Evolutionary conservation across 106 monocot genomes (phyloP), one percentile per base, ranked within the genome.

Genomic region (Acorus gramineus): DNA sequence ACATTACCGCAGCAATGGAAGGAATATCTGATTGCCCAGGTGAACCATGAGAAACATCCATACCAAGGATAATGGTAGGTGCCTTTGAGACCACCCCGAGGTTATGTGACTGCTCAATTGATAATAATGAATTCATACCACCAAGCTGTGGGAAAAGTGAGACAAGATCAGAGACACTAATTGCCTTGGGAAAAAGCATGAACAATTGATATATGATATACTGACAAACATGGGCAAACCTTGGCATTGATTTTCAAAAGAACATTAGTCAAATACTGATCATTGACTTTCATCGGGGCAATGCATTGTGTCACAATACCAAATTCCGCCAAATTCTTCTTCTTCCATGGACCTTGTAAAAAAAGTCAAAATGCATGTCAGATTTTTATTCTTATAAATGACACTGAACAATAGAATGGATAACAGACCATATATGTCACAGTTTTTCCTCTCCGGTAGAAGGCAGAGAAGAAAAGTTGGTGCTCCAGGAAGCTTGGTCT

Each of bases 181-280:
- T n/a, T n/a, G n/a, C n/a, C n/a, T 43, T 14, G 42, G 28, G 3
- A 50, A 8, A 14, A 56, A 2, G 44, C n/a, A 46, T 7, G 50
- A 8, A 48, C 50, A 51, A 12, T 11, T 14, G 11, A 3, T 49
- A 10, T 63, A 14, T 9, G 53, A 46, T n/a, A 50, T 7, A 10
- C 7, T 10, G 7, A 1, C 28, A 28, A 28, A 28, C 28, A 28
- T 1, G 7, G 50, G 2, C 60, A 66, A 11, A 83, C 98, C 79
- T 99, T 96, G 2, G 86, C 90, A 75, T 96, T 96, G 47, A 96
- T 96, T 67, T 96, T 96, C 5, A 96, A 51, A 3, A 96, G 76
- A 46, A 96, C 69, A 76, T 96, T 96, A 2, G 90, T 85, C 0
- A 96, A 9, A 60, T 90, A 96, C 50, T 90, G 90, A 46, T 96